These are phyloP conservation scores for Coemansia sp. DNA, from an alignment of 192 early-diverging fungal species.

Conservation along the genomic window DNA sequence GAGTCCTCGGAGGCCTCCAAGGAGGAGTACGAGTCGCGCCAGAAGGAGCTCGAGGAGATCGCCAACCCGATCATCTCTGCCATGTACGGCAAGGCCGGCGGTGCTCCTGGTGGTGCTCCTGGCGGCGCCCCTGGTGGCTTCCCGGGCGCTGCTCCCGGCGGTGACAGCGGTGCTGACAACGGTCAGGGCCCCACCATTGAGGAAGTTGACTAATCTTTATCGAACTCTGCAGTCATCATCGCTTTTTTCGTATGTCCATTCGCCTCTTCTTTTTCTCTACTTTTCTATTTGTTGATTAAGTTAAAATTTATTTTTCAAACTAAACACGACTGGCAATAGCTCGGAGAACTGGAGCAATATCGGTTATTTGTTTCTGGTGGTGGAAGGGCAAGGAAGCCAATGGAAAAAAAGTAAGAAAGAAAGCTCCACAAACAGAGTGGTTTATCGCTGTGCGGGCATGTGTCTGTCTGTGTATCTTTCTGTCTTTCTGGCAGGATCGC, in stretches of 20 bases:
- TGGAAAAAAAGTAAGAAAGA: too few species aligned
- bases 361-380: too few species aligned
- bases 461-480: too few species aligned
- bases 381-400: too few species aligned
- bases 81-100: conserved; percentile 83
- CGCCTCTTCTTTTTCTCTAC: conserved; percentile 7
- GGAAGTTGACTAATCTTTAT: conserved; percentile 70
- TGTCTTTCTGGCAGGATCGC: too few species aligned
- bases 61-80: conserved; percentile 98
- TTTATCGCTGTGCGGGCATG: too few species aligned
- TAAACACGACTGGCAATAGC: too few species aligned
- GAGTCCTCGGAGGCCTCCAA: conserved; percentile 91
- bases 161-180: conserved; percentile 47
- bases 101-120: conserved; percentile 60
- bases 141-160: conserved; percentile 61
- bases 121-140: conserved; percentile 76
- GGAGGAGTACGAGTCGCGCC: conserved; percentile 94
- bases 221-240: background rate
- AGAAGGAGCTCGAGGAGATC: conserved; percentile 91
- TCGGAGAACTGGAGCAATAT: too few species aligned
- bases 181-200: conserved; percentile 64
- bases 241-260: background rate
- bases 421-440: too few species aligned
- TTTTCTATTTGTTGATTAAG: conserved; percentile 2
- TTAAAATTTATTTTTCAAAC: background rate